Base-by-base conservation (phyloP, 140 eudicot genomes). In the Flaveria floridana region DNA sequence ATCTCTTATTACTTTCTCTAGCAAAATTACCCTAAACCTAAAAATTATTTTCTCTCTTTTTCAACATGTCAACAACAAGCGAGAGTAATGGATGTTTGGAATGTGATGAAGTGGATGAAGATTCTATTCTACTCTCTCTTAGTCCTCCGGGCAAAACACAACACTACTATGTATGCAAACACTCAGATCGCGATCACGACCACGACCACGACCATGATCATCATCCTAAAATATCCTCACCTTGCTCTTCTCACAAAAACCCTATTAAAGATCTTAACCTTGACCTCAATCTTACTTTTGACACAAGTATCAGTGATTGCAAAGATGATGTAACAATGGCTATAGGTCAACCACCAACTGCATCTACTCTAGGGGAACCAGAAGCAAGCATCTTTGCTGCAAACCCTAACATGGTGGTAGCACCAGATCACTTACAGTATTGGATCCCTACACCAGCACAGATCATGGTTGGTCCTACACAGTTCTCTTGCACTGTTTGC, bases 391-490 rank as follows among this genome's bases (percentile, higher is more conserved):
- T 42, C 83, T 61, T 44, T 44, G 7, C 73, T 15, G 37, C 52
- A 47, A 76, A 79, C 81, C 78, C 70, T 78, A 76, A 68, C 50
- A 58, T 58, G 34, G 12, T 14, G 65, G 65, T 58, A 20, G 25
- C 13, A 55, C 3, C 65, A 26, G 73, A 79, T 37, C 75, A 79
- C 20, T 84, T 84, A 16, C 88, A 84, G 59, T 89, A 82, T 34
- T 89, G 96, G 96, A 86, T 89, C 79, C 96, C 96, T 0, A 82
- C 96, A 8, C 82, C 92, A 10, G 86, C 88, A 19, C 96, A 89
- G 63, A 86, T 89, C 82, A 83, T 89, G 68, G 88, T 89, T 25
- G 96, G 92, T 23, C 96, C 96, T 16, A 86, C 96, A 19, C 96
- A 89, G 25, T 89, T 89, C 69, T 82, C 92, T 78, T 89, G 96